Base-by-base conservation (phyloP, 495 filamentous ascomycete species). In the Hyaloscypha finlandica region DNA sequence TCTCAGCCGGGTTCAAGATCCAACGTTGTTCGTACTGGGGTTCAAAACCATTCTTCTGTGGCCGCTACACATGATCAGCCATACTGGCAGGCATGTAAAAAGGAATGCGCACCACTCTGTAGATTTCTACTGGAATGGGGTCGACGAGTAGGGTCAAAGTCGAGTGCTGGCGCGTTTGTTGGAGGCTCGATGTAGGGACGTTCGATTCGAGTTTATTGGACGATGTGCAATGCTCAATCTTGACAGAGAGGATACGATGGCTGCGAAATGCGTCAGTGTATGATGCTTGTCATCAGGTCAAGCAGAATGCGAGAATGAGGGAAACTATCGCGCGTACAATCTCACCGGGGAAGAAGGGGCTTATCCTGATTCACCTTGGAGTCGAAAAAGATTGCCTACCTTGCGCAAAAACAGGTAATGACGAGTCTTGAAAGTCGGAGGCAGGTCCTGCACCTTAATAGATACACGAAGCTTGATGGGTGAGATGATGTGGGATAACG, bases 31-130 rank as follows among this genome's bases (percentile, higher is more conserved):
- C 45, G 45, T 61, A 61, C 45, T 59, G 32, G 59, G 59, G 39
- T 61, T 61, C 59, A 61, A 61, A 61, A 61, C n/a, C 45, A 61
- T 61, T 61, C n/a, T 6, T 61, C 56, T 61, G 39, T 45, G 59
- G 59, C 35, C 59, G 59, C 59, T 45, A 20, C 59, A 39, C 32
- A 61, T n/a, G n/a, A 35, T 61, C 59, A 61, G 59, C 33, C 4
- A 61, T 61, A 61, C 59, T 61, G 59, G 59, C 33, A 61, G 59
- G 25, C 33, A 45, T 61, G 59, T 45, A 61, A 42, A 61, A 61
- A 61, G 33, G 22, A 61, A 61, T 20, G 35, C 22, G 35, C 45
- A 61, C 33, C 59, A 59, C 30, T 33, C 57, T 19, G 19, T 59
- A 59, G 20, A 20, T 9, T 30, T 30, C 35, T 30, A 59, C 57